phyloP scores from a whole-genome alignment of 2,329 filamentous ascomycete species.

The Alternaria alternata region DNA sequence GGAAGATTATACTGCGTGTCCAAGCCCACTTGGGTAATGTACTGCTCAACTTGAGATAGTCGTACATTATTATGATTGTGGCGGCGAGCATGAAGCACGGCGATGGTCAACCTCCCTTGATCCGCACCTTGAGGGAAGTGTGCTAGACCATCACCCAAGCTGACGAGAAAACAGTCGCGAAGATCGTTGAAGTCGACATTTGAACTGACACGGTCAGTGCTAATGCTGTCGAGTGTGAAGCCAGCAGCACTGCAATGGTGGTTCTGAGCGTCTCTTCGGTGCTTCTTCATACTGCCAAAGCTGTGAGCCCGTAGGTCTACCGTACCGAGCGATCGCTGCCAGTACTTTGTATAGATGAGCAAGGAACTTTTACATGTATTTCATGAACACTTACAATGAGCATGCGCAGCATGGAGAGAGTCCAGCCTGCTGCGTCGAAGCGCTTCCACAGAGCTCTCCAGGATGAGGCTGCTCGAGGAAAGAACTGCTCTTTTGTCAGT shows the following conservation, averaged over 20 bases:
- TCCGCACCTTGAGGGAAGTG: slow-evolving; percentile 1
- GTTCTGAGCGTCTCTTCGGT: not conserved
- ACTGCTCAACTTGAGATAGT: not conserved
- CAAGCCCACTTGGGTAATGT: not conserved
- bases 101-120: not conserved
- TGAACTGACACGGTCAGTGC: not conserved
- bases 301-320: not conserved
- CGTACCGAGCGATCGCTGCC: not conserved
- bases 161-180: slow-evolving; percentile 1
- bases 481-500: not conserved
- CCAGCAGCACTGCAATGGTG: not conserved
- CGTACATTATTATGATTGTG: not conserved
- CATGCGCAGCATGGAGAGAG: not conserved
- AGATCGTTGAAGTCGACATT: not conserved
- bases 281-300: slow-evolving; percentile 3
- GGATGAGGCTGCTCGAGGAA: slow-evolving; percentile 2
- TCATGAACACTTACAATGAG: not conserved
- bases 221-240: not conserved
- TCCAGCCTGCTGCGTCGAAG: not conserved
- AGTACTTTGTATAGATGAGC: not conserved
- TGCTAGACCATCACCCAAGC: not conserved
- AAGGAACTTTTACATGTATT: not conserved
- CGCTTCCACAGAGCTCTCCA: slow-evolving; percentile 1
- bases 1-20: not conserved
- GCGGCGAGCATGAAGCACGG: not conserved